Evolutionary conservation across 352 stramenopile species (phyloP).

Genomic region (Phytophthora palmivora): DNA sequence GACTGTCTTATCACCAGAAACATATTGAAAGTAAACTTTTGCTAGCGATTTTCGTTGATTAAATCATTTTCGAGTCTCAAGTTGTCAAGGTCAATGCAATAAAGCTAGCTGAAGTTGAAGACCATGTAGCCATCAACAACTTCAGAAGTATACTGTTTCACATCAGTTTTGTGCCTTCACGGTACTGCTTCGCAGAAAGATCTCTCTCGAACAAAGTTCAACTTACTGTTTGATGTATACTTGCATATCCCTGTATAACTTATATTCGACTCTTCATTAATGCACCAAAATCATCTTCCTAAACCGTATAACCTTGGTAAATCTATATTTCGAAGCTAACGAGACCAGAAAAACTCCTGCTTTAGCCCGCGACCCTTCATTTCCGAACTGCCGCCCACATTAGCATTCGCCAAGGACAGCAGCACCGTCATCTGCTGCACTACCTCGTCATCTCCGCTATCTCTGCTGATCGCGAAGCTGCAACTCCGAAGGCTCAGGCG

Average conservation of each 20-base stretch:
- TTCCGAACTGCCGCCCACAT: constrained; percentile 30
- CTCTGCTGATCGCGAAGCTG: constrained; percentile 3
- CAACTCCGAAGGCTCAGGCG: background rate
- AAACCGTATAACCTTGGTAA: background rate
- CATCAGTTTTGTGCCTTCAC: constrained; percentile 11
- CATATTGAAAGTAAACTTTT: constrained; percentile 11
- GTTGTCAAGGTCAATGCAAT: too few species aligned
- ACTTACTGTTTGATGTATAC: background rate
- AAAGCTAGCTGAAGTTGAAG: too few species aligned
- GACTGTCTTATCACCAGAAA: constrained; percentile 3
- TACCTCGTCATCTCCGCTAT: background rate
- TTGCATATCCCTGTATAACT: constrained; percentile 1
- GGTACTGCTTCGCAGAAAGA: constrained; percentile 23
- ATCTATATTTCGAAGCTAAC: constrained; percentile 25
- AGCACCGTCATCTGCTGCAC: background rate
- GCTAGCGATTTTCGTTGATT: too few species aligned
- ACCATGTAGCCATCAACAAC: constrained; percentile 10
- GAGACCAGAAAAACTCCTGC: background rate
- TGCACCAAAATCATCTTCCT: background rate
- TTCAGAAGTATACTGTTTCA: constrained; percentile 12
- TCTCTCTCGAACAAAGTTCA: constrained; percentile 13
- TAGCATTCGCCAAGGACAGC: constrained; percentile 23
- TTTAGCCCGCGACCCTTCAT: constrained; percentile 28
- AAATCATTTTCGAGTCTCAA: too few species aligned
- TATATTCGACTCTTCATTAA: too few species aligned